phyloP scores from a whole-genome alignment of 2,329 filamentous ascomycete species.

The Magnaporthiopsis incrustans region DNA sequence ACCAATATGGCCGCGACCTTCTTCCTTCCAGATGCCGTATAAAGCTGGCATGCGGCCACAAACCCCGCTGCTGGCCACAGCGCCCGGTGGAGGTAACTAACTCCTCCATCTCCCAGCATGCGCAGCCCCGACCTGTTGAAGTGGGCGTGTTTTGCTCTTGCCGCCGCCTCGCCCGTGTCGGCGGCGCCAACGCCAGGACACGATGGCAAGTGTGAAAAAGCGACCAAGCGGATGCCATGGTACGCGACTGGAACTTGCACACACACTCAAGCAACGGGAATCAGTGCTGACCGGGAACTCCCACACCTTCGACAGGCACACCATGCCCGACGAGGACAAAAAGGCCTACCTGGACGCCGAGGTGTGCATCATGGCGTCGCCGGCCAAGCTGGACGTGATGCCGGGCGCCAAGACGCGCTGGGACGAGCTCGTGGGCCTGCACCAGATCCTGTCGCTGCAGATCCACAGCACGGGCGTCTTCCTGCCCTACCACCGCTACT shows the following conservation, averaged over 20 bases:
- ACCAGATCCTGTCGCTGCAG: neutral
- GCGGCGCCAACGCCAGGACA: neutral
- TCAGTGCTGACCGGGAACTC: neutral
- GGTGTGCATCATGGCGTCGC: neutral
- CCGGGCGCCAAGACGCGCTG: conserved; percentile 3
- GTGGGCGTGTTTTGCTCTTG: neutral
- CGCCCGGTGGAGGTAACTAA: too few relatives aligned
- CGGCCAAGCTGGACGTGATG: neutral
- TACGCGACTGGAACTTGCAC: neutral
- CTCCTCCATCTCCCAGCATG: too few relatives aligned
- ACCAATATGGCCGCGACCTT: too few relatives aligned
- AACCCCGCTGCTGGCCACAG: too few relatives aligned
- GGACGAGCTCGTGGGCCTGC: conserved; percentile 3
- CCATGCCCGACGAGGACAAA: neutral
- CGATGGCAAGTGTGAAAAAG: neutral
- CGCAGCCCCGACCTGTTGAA: neutral
- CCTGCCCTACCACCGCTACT: conserved; percentile 22
- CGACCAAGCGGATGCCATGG: neutral
- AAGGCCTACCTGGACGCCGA: neutral
- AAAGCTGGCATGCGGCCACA: too few relatives aligned
- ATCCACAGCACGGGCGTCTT: conserved; percentile 13
- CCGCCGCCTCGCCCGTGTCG: too few relatives aligned
- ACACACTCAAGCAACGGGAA: neutral
- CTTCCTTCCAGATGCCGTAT: too few relatives aligned
- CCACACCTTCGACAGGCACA: neutral